These are phyloP conservation scores for Exophiala mesophila DNA, from an alignment of 2,329 filamentous ascomycete genomes.

Conservation along the genomic window DNA sequence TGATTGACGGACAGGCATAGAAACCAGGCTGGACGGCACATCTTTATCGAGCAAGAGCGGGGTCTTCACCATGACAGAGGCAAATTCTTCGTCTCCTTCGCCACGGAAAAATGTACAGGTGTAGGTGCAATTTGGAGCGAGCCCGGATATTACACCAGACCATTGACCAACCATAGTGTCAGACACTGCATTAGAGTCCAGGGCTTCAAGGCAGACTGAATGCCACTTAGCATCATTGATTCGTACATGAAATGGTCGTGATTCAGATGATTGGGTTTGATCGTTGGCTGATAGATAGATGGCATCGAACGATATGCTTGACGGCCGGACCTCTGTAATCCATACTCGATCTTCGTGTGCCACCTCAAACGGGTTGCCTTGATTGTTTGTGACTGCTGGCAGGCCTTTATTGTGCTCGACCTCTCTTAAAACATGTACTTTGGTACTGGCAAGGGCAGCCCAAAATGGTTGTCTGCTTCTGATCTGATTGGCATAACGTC, in stretches of 20 bases:
- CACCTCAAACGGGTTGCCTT: conserved; percentile 26
- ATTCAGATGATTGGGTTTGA: conserved; percentile 30
- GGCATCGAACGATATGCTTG: conserved; percentile 44
- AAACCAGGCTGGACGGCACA: conserved; percentile 45
- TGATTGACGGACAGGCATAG: conserved; percentile 51
- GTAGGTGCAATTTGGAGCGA: conserved; percentile 61
- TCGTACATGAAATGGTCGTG: conserved; percentile 60
- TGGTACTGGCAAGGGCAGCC: conserved; percentile 91
- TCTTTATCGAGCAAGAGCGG: conserved; percentile 55
- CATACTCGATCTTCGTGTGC: conserved; percentile 42
- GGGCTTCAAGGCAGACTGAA: conserved; percentile 51
- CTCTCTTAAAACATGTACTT: conserved; percentile 92
- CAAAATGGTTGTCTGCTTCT: conserved; percentile 87
- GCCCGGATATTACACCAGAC: conserved; percentile 60
- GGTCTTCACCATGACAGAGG: conserved; percentile 58
- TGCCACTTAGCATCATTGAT: conserved; percentile 63
- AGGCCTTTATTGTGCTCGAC: conserved; percentile 66
- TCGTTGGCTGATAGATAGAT: conserved; percentile 34
- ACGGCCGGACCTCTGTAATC: conserved; percentile 44
- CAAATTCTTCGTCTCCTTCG: conserved; percentile 54
- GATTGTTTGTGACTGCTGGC: conserved; percentile 17
- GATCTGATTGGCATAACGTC: conserved; percentile 86
- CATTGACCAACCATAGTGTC: conserved; percentile 46
- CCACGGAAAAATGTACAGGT: conserved; percentile 58
- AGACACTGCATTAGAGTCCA: conserved; percentile 41